Evolutionary conservation across 305 asterid species (phyloP), one percentile per base, ranked within the genome.

Genomic region (Rubia occidens): DNA sequence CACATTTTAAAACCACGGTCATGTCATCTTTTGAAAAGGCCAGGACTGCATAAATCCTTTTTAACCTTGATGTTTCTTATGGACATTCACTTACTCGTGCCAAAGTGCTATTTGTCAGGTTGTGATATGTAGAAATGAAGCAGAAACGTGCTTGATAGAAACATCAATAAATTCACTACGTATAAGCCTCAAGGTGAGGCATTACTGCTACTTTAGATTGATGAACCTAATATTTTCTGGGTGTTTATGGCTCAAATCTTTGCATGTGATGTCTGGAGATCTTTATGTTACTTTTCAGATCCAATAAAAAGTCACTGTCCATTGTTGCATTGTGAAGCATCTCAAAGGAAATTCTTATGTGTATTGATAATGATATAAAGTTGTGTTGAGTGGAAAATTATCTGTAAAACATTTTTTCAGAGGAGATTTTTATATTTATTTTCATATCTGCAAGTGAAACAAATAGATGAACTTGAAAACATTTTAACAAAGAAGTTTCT

Each of bases 161-260:
- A 1, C 29, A 26, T 26, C 29, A 26, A 26, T 26, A 26, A 26
- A 26, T 26, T 26, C 29, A 26, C 76, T 90, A 77, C 90, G 96
- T 39, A 87, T 94, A 78, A 94, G 99, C 85, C 93, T 94, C 40
- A 94, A 94, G 96, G 99, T 94, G 83, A 79, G 29, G 29, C 70
- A 65, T 35, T 32, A 21, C 39, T 10, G 40, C 63, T 67, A 47
- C 29, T 51, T 8, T 68, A 40, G 43, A 21, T 11, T 8, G 13
- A 6, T 66, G 69, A 45, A 5, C 1, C 29, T 9, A 14, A 14
- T 21, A 44, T 44, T 44, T 1, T 39, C 21, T 5, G 11, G 7
- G 0, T 66, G 13, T 45, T 42, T 8, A 24, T 66, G 2, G 37
- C 21, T 44, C 21, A 39, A 13, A 44, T 51, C 2, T 17, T 21